These are phyloP conservation scores for Collybiopsis confluens DNA, from an alignment of 768 basidiomycete genomes.

Conservation along the genomic window DNA sequence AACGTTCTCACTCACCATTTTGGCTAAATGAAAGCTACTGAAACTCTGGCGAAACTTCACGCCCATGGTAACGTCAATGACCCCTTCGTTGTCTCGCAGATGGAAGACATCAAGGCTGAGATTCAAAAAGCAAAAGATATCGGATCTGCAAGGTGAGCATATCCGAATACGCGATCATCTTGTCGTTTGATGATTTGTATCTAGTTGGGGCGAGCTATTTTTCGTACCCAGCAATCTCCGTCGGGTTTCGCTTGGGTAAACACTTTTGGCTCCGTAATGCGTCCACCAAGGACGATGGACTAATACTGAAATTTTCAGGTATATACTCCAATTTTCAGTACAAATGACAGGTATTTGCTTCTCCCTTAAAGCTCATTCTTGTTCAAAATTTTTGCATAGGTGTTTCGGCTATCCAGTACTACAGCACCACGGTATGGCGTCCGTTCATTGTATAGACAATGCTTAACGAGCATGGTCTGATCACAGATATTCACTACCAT, in stretches of 20 bases:
- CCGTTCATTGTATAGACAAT: no score
- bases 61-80: constrained; percentile 45
- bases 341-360: constrained; percentile 50
- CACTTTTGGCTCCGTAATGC: constrained; percentile 16
- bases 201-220: constrained; percentile 37
- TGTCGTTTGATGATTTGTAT: not conserved
- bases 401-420: constrained; percentile 54
- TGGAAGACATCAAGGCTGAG: constrained; percentile 40
- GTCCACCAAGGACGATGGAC: not conserved
- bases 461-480: no score
- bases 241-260: constrained; percentile 38
- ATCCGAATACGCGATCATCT: not conserved
- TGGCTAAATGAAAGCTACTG: constrained; percentile 20
- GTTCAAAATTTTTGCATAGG: no score
- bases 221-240: constrained; percentile 41
- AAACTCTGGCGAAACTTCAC: constrained; percentile 48
- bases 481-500: constrained; percentile 42
- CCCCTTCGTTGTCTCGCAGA: constrained; percentile 41
- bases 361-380: no score
- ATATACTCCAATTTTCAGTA: constrained; percentile 49
- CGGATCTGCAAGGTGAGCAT: constrained; percentile 34
- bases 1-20: not conserved
- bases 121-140: constrained; percentile 29
- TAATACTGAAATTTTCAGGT: constrained; percentile 17
- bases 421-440: constrained; percentile 40